Conservation (phyloP, 1,139 yeast genomes). For the Debaryomycetaceae sp. region DNA sequence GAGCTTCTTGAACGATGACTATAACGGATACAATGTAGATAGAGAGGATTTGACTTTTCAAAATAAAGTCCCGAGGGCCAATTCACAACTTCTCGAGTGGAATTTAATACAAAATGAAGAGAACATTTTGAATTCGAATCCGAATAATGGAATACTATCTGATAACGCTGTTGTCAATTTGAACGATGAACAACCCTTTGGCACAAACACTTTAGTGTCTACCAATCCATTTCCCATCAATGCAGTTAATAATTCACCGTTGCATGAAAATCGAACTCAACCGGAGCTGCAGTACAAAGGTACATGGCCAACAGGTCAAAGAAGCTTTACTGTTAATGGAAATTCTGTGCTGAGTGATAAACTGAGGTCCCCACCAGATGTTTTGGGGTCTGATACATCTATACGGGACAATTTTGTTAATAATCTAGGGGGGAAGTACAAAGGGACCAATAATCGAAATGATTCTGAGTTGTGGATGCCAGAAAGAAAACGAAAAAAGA, state of each 20-base stretch:
- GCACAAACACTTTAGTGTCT: not conserved
- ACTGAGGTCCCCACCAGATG: not conserved
- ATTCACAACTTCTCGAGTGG: not conserved
- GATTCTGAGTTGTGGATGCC: not conserved
- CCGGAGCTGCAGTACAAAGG: not conserved
- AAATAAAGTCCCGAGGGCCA: not conserved
- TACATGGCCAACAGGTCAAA: not conserved
- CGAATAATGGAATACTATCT: not conserved
- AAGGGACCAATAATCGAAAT: not conserved
- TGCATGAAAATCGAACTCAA: not conserved
- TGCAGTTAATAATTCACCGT: not conserved
- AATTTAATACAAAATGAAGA: not conserved
- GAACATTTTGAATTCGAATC: not conserved
- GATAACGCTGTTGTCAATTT: not conserved
- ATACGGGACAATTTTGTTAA: not conserved
- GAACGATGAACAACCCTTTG: not conserved
- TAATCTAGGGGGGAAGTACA: too few relatives aligned
- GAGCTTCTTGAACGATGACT: conserved; percentile 52
- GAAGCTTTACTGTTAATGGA: not conserved
- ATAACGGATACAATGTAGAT: not conserved
- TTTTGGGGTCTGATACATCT: not conserved
- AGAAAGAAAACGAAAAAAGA: not conserved
- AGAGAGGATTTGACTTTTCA: not conserved
- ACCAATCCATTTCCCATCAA: not conserved
- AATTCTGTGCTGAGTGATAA: not conserved